Evolutionary conservation across 106 monocot genomes (phyloP), one percentile per base, ranked within the genome.

Genomic region (Amphibolis antarctica): DNA sequence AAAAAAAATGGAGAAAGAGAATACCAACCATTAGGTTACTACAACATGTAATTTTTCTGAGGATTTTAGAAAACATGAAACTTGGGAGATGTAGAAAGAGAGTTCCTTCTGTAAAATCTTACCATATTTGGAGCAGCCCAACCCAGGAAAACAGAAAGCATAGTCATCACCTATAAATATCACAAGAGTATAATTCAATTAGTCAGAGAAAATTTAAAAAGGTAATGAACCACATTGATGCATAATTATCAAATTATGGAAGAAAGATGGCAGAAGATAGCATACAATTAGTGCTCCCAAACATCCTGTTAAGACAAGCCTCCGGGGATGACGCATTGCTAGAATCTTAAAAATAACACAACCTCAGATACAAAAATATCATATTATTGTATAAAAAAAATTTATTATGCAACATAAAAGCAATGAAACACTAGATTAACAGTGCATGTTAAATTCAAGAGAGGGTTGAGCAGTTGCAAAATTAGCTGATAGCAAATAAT

Each of bases 71-170:
- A 36, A 4, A 36, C 36, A 36, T 36, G 7, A 36, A 4, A 36
- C 7, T 36, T 36, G 56, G 4, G 3, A 28, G 28, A 28, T 27
- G 0, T 56, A 28, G 28, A 56, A 36, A 36, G 36, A 7, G 7
- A 36, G 7, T 36, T 36, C 36, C 36, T 36, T 36, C 7, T 36
- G 36, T 36, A 56, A 13, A 17, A 24, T 1, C 69, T 79, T 90
- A 96, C 96, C 82, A 96, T 76, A 80, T 96, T 96, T 69, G 96
- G 96, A 62, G 96, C 96, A 76, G 76, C 80, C 96, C 96, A 96
- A 10, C 96, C 96, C 62, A 96, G 74, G 60, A 81, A 65, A 69
- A 78, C 90, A 73, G 96, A 96, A 23, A 96, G 74, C 55, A 75
- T 72, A 18, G 96, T 96, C 96, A 96, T 96, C 45, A 96, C 78